Evolutionary conservation across 768 basidiomycete species (phyloP).

Genomic region (Scleroderma bovista): DNA sequence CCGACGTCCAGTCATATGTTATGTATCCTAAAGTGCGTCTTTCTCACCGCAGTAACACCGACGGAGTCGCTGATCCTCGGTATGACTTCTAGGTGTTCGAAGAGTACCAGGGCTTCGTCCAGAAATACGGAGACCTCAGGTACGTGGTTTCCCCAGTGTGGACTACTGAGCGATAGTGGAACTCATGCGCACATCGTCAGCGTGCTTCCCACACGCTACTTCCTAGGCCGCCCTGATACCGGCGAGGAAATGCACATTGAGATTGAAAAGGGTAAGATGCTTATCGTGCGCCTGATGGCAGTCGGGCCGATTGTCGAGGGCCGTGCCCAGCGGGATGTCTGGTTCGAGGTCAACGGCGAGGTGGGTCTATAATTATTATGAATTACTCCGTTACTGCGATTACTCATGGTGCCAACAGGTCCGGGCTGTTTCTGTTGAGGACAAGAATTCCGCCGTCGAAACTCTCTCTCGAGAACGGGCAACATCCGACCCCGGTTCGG

Average conservation of each 20-base stretch:
- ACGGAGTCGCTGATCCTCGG: constrained; percentile 3
- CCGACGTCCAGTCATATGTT: constrained; percentile 90
- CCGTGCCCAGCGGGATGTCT: constrained; percentile 90
- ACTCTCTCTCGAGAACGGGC: constrained; percentile 94
- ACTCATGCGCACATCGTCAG: constrained; percentile 35
- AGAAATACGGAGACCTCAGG: constrained; percentile 95
- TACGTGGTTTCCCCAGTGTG: constrained; percentile 29
- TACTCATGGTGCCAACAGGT: constrained; percentile 42
- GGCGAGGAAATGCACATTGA: constrained; percentile 97
- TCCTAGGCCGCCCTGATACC: constrained; percentile 85
- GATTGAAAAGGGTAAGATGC: constrained; percentile 94
- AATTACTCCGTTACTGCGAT: neutral
- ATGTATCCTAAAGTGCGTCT: constrained; percentile 91
- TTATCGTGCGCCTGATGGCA: constrained; percentile 95
- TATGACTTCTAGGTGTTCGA: constrained; percentile 73
- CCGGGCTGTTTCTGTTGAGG: constrained; percentile 92
- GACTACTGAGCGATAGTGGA: constrained; percentile 7
- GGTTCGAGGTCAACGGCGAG: constrained; percentile 98
- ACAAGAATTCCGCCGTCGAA: constrained; percentile 96
- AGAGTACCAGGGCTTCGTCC: constrained; percentile 91
- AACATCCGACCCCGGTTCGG: constrained; percentile 88
- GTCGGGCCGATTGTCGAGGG: constrained; percentile 90
- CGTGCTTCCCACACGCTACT: constrained; percentile 94
- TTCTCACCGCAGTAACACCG: constrained; percentile 4
- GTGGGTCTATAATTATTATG: constrained; percentile 33